These are phyloP conservation scores for Barbarea vulgaris DNA, from an alignment of 345 rosid genomes.

Conservation along the genomic window DNA sequence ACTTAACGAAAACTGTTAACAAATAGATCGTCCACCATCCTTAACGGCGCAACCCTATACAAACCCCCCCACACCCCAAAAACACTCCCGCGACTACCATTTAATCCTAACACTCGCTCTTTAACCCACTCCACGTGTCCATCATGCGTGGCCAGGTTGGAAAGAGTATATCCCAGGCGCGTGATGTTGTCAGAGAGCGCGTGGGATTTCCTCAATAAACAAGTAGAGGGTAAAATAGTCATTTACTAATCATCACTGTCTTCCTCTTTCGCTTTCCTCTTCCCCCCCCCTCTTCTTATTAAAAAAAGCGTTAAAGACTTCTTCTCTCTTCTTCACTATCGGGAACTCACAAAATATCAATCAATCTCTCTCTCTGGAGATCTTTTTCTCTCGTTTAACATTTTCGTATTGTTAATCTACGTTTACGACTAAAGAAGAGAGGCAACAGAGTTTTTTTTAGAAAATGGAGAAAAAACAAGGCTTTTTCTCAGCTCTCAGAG, in stretches of 20 bases:
- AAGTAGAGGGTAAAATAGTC: constrained; percentile 29
- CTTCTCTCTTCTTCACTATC: constrained; percentile 33
- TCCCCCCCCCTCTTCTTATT: background rate
- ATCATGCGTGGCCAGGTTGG: constrained; percentile 39
- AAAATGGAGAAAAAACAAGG: constrained; percentile 89
- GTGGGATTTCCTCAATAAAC: background rate
- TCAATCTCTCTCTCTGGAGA: background rate
- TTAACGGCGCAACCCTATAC: constrained; percentile 37
- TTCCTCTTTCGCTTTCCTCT: constrained; percentile 34
- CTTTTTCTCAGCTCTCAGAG: constrained; percentile 82
- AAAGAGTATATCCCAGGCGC: constrained; percentile 24
- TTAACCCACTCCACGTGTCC: constrained; percentile 30
- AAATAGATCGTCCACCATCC: constrained; percentile 30
- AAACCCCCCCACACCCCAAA: background rate
- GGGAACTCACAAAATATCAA: background rate
- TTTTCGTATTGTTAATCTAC: background rate
- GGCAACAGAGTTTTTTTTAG: background rate
- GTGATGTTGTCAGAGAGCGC: constrained; percentile 7
- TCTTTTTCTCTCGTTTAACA: background rate
- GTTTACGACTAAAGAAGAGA: background rate
- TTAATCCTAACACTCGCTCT: constrained; percentile 5
- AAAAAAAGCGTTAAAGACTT: constrained; percentile 22
- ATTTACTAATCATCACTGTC: constrained; percentile 29
- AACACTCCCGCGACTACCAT: constrained; percentile 11
- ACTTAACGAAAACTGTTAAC: constrained; percentile 36